phyloP scores from a whole-genome alignment of 805 yeast species.

The Pichia eremophila region DNA sequence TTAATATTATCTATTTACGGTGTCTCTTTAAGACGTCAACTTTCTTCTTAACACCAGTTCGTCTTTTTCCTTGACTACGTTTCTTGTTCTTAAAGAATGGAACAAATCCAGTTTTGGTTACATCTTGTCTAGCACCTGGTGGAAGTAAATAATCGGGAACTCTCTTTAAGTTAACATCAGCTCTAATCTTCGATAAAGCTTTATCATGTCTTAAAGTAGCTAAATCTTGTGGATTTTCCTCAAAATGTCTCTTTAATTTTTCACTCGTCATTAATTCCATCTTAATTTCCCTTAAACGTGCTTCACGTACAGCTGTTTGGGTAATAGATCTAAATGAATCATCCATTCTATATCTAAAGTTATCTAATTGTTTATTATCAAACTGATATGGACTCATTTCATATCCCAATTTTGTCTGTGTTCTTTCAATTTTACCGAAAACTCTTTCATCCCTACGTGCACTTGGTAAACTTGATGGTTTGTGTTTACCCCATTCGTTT shows the following conservation, averaged over 20 bases:
- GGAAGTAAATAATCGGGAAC: constrained; percentile 91
- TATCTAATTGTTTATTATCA: constrained; percentile 86
- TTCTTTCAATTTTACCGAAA: constrained; percentile 61
- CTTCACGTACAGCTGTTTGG: constrained; percentile 80
- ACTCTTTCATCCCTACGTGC: constrained; percentile 84
- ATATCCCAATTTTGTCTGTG: constrained; percentile 64
- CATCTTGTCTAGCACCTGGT: constrained; percentile 52
- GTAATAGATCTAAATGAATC: constrained; percentile 97
- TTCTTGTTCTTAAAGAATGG: constrained; percentile 43
- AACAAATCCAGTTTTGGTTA: constrained; percentile 55
- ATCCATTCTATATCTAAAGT: constrained; percentile 92
- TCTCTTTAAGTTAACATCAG: constrained; percentile 78
- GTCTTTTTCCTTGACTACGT: constrained; percentile 24
- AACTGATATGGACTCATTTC: constrained; percentile 82
- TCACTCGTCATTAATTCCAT: constrained; percentile 82
- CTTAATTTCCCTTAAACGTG: constrained; percentile 81
- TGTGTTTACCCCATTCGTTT: constrained; percentile 83
- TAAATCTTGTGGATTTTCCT: constrained; percentile 94
- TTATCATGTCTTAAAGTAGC: constrained; percentile 85
- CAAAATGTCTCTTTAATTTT: constrained; percentile 86
- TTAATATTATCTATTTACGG: constrained; percentile 20
- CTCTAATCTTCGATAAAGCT: constrained; percentile 73
- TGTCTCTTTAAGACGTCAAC: constrained; percentile 45
- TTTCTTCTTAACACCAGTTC: constrained; percentile 28
- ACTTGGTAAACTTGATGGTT: constrained; percentile 58